These are phyloP conservation scores for Lactifluus subvellereus DNA, from an alignment of 768 basidiomycete species.

Conservation along the genomic window DNA sequence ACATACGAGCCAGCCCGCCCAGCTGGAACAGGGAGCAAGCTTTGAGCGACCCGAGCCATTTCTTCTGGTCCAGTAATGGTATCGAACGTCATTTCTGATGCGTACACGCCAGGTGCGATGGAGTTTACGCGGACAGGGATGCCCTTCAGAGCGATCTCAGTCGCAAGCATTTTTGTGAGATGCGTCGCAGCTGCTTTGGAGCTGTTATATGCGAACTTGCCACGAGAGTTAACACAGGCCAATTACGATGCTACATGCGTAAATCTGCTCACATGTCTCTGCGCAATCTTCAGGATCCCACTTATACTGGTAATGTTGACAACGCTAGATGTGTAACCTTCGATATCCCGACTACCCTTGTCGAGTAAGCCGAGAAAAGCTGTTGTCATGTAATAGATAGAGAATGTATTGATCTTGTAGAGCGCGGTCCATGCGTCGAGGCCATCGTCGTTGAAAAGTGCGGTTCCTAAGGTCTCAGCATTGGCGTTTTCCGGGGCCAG, in stretches of 20 bases:
- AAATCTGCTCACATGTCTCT: slow-evolving; percentile 59
- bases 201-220: slow-evolving; percentile 79
- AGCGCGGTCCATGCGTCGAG: slow-evolving; percentile 57
- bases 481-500: slow-evolving; percentile 54
- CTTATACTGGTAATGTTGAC: slow-evolving; percentile 78
- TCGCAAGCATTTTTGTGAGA: slow-evolving; percentile 69
- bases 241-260: neutral
- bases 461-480: slow-evolving; percentile 58
- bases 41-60: slow-evolving; percentile 51
- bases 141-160: slow-evolving; percentile 65
- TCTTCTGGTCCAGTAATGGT: slow-evolving; percentile 41
- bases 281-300: slow-evolving; percentile 62
- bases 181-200: slow-evolving; percentile 74
- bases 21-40: slow-evolving; percentile 56
- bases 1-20: slow-evolving; percentile 62
- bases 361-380: slow-evolving; percentile 73
- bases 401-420: slow-evolving; percentile 64
- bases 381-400: slow-evolving; percentile 71
- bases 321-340: slow-evolving; percentile 56
- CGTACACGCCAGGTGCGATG: slow-evolving; percentile 70
- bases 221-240: neutral
- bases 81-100: slow-evolving; percentile 67
- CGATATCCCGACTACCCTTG: slow-evolving; percentile 57
- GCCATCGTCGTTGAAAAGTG: slow-evolving; percentile 63
- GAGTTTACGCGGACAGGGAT: slow-evolving; percentile 66